These are phyloP conservation scores for Fraxinus paxiana DNA, from an alignment of 305 asterid species.

Conservation along the genomic window DNA sequence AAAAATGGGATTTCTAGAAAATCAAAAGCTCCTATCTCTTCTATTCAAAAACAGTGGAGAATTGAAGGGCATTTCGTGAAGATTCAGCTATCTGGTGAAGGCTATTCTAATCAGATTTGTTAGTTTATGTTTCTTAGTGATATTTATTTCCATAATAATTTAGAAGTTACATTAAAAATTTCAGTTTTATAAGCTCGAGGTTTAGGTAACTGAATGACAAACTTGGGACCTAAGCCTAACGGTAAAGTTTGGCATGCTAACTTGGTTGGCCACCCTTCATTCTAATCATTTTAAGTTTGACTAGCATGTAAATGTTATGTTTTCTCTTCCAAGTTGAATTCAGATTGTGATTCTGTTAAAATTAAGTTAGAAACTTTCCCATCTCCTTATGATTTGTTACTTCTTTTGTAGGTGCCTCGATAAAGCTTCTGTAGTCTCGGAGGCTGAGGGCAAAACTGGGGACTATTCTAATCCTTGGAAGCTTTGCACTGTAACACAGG, in stretches of 20 bases:
- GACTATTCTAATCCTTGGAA: conserved; percentile 68
- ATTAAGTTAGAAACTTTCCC: background rate
- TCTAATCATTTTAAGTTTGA: background rate
- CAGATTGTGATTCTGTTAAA: background rate
- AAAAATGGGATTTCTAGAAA: background rate
- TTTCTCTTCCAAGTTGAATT: background rate
- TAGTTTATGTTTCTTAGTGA: background rate
- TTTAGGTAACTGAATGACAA: background rate
- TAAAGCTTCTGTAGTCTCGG: conserved; percentile 65
- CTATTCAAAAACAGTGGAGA: background rate
- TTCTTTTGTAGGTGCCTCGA: conserved; percentile 69
- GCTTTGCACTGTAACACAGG: conserved; percentile 85
- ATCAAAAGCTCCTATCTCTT: background rate
- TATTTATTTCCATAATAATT: background rate
- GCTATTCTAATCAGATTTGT: background rate
- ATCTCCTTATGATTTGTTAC: background rate
- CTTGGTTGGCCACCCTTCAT: background rate
- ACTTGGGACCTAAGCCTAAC: background rate
- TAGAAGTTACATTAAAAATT: background rate
- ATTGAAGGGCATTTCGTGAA: background rate
- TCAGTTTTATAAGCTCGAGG: background rate
- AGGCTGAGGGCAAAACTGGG: conserved; percentile 41
- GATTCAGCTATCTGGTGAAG: background rate
- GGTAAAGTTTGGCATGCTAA: background rate
- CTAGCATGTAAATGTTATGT: background rate